Evolutionary conservation across 192 early-diverging fungal species (phyloP).

Genomic region (Geosiphon pyriformis): DNA sequence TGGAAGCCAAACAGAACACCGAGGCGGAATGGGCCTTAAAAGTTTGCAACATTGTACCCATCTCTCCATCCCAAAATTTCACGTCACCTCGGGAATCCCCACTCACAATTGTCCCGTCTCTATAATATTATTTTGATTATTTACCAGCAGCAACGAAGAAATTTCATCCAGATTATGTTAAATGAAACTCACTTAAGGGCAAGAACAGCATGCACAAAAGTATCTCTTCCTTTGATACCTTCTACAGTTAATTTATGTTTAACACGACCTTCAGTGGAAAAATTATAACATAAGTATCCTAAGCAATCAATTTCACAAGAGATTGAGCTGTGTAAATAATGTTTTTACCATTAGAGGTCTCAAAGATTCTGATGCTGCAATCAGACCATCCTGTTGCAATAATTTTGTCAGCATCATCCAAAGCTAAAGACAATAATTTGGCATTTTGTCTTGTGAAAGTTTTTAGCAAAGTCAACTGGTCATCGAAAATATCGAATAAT

Average conservation of each 20-base stretch:
- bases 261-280: constrained; percentile 37
- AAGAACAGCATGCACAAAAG: constrained; percentile 84
- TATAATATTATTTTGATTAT: constrained; percentile 1
- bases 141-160: too few relatives aligned
- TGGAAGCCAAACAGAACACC: constrained; percentile 76
- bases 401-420: constrained; percentile 63
- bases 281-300: neutral
- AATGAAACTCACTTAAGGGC: constrained; percentile 40
- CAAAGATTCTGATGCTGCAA: constrained; percentile 48
- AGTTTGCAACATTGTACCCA: constrained; percentile 63
- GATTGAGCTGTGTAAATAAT: neutral
- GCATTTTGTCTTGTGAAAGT: constrained; percentile 42
- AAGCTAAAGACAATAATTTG: constrained; percentile 83
- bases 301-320: neutral
- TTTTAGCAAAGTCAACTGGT: constrained; percentile 57
- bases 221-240: constrained; percentile 61
- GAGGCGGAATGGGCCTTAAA: constrained; percentile 76
- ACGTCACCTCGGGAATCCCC: constrained; percentile 91
- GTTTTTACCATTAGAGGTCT: neutral
- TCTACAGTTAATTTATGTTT: constrained; percentile 73
- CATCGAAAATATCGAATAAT: constrained; percentile 79
- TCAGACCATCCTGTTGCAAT: constrained; percentile 83
- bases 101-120: constrained; percentile 71
- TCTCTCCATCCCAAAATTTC: constrained; percentile 76
- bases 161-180: neutral